Evolutionary conservation across 2,329 filamentous ascomycete species (phyloP), one percentile per base, ranked within the genome.

Genomic region (Xylaria sp.): DNA sequence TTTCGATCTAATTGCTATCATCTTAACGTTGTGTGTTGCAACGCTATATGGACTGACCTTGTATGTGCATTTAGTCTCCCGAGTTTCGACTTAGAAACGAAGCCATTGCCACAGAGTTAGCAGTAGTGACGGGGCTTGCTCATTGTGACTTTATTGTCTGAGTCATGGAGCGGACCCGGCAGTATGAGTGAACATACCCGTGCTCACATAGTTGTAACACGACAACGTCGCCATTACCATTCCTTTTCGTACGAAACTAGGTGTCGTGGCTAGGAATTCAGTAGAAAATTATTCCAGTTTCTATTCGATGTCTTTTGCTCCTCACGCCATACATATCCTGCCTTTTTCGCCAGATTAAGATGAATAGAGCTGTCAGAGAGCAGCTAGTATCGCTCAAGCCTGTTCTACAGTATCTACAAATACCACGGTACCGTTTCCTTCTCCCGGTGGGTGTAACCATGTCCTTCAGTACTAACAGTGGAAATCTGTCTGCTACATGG

Each of bases 371-470:
- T 33, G 45, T 55, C 39, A 57, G 9, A 54, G 60, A 60, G 42
- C 55, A 47, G 29, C 29, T n/a, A 42, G 22, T 31, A 50, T 54
- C 22, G 22, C 58, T 36, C 29, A 63, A 54, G 42, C 54, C 22
- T 65, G 60, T 44, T 22, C 51, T 27, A 50, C 11, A 42, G 45
- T 49, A 56, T 50, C 55, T 60, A 67, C 29, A 45, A 42, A 45
- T 56, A 57, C 59, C 15, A 42, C 6, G 22, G 29, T 25, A 31
- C 33, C 29, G 5, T 56, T 22, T 55, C 13, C 33, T n/a, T 20
- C 47, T 53, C 45, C 38, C 22, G 20, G 38, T 29, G 17, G n/a
- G 13, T 7, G 25, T 17, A 31, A 59, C 29, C 7, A 5, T 7
- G 13, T 9, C 36, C 25, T 36, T 29, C 5, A 13, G 20, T 49